These are phyloP conservation scores for Triangularia setosa DNA, from an alignment of 2,329 filamentous ascomycete genomes.

Conservation along the genomic window DNA sequence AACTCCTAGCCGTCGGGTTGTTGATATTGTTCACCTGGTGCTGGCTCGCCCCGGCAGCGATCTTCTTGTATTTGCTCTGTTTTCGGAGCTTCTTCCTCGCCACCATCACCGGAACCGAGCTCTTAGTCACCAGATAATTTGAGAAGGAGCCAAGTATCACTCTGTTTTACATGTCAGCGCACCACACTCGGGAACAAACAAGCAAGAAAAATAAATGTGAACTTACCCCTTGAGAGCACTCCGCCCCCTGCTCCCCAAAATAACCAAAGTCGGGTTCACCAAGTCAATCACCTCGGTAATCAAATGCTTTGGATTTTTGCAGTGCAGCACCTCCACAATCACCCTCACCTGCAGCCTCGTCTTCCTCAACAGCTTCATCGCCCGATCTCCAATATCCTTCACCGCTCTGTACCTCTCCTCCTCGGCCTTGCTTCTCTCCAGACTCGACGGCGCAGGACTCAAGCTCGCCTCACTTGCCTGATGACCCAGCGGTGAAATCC, in stretches of 20 bases:
- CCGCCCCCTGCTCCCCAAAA: slow-evolving; percentile 85
- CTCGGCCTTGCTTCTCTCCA: slow-evolving; percentile 60
- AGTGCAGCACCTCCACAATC: slow-evolving; percentile 94
- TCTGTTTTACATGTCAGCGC: slow-evolving; percentile 42
- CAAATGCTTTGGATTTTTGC: slow-evolving; percentile 94
- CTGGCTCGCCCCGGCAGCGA: slow-evolving; percentile 45
- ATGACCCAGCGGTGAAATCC: slow-evolving; percentile 32
- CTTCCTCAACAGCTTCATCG: slow-evolving; percentile 82
- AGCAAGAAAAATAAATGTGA: neutral
- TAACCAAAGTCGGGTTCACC: slow-evolving; percentile 84
- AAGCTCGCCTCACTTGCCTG: slow-evolving; percentile 33
- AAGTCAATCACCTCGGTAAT: slow-evolving; percentile 97
- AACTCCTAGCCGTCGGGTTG: slow-evolving; percentile 61
- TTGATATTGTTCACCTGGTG: slow-evolving; percentile 78
- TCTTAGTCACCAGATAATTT: slow-evolving; percentile 96
- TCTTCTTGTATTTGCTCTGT: slow-evolving; percentile 73
- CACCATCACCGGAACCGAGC: slow-evolving; percentile 96
- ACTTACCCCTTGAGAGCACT: slow-evolving; percentile 89
- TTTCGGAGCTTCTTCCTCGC: slow-evolving; percentile 86
- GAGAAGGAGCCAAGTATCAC: slow-evolving; percentile 94
- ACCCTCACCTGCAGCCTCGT: slow-evolving; percentile 89
- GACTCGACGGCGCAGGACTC: slow-evolving; percentile 46
- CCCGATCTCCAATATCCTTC: slow-evolving; percentile 77
- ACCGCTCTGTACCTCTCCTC: slow-evolving; percentile 77
- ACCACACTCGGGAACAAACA: neutral